These are phyloP conservation scores for Craterostigma plantagineum DNA, from an alignment of 257 asterid species.

Conservation along the genomic window DNA sequence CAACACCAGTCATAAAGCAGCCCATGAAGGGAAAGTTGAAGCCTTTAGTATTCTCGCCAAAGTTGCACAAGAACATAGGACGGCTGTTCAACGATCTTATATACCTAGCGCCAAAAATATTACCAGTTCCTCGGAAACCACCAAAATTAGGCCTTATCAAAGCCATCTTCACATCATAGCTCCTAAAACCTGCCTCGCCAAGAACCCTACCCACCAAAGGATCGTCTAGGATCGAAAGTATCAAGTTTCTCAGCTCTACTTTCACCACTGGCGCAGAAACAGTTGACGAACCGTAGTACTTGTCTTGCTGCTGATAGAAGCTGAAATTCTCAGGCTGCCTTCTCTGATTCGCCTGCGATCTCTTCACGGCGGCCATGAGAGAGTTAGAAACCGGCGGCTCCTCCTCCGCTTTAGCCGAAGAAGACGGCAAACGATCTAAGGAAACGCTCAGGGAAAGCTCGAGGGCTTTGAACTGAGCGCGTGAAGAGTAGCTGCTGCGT, in stretches of 20 bases:
- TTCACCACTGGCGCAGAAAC: conserved; percentile 29
- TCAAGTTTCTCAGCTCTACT: conserved; percentile 65
- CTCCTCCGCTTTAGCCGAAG: conserved; percentile 24
- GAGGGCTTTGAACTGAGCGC: conserved; percentile 72
- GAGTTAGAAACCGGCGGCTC: conserved; percentile 86
- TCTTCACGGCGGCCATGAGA: conserved; percentile 79
- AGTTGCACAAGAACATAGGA: conserved; percentile 39
- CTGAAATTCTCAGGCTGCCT: conserved; percentile 68
- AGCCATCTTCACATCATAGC: conserved; percentile 66
- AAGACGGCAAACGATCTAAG: conserved; percentile 51
- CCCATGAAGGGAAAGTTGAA: conserved; percentile 56
- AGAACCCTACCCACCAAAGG: conserved; percentile 77
- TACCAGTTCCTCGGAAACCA: conserved; percentile 13
- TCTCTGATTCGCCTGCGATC: conserved; percentile 58
- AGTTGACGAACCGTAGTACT: not conserved
- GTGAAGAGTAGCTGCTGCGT: conserved; percentile 42
- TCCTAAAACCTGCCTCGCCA: conserved; percentile 79
- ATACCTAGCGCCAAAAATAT: no score
- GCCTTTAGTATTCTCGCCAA: conserved; percentile 7
- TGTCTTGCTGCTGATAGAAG: conserved; percentile 43
- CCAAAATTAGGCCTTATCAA: conserved; percentile 32
- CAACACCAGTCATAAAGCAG: conserved; percentile 21
- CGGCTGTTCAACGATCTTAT: conserved; percentile 34
- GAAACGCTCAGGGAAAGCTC: conserved; percentile 66
- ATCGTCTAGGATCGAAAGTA: conserved; percentile 66